phyloP scores from a whole-genome alignment of 768 basidiomycete genomes.

The Brasilioporus rufonigricans region DNA sequence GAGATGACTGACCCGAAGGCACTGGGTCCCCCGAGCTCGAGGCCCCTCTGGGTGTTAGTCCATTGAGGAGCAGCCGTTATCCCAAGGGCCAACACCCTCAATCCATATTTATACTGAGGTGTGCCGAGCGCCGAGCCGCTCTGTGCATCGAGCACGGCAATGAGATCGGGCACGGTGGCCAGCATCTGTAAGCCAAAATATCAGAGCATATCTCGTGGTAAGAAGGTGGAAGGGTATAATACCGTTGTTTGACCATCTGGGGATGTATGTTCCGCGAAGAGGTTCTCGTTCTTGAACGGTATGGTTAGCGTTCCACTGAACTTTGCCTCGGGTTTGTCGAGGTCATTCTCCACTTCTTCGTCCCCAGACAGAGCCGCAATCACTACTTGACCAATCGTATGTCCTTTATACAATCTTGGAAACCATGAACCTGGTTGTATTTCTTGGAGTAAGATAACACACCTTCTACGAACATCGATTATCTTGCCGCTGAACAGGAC shows the following conservation, averaged over 20 bases:
- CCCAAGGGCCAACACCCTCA: slow-evolving; percentile 52
- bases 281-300: slow-evolving; percentile 65
- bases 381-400: slow-evolving; percentile 38
- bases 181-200: slow-evolving; percentile 35
- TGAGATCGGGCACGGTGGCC: slow-evolving; percentile 63
- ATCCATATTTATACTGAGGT: slow-evolving; percentile 59
- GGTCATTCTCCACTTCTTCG: slow-evolving; percentile 27
- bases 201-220: not conserved
- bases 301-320: slow-evolving; percentile 40
- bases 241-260: slow-evolving; percentile 27
- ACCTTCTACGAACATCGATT: slow-evolving; percentile 43
- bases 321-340: slow-evolving; percentile 15
- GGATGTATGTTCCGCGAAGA: slow-evolving; percentile 44
- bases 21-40: slow-evolving; percentile 49
- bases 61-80: slow-evolving; percentile 51
- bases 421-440: not conserved
- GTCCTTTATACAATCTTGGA: slow-evolving; percentile 35
- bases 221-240: not conserved
- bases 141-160: slow-evolving; percentile 61
- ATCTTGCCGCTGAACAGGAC: slow-evolving; percentile 62
- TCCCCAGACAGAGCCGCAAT: slow-evolving; percentile 29
- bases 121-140: slow-evolving; percentile 62
- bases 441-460: not conserved
- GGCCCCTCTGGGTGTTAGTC: slow-evolving; percentile 47
- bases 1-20: slow-evolving; percentile 47